Evolutionary conservation across 2,329 filamentous ascomycete species (phyloP).

Genomic region (Cytospora piceicola): DNA sequence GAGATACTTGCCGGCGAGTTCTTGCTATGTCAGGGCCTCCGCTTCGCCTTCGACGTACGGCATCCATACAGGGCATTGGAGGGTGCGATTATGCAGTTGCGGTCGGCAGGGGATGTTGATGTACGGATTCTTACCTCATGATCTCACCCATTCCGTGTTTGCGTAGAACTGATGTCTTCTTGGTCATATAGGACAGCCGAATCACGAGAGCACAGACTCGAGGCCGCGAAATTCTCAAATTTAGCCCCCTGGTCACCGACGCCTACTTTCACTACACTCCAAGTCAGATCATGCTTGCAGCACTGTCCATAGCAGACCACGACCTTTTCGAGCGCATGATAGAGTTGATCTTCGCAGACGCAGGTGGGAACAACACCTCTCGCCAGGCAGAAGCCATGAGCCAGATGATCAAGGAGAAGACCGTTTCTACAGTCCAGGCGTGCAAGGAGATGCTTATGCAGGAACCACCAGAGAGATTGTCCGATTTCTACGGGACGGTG

Average conservation of each 20-base stretch:
- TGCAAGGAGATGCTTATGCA: slow-evolving; percentile 60
- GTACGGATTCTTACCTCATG: slow-evolving; percentile 37
- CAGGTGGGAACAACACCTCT: slow-evolving; percentile 31
- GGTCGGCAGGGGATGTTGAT: slow-evolving; percentile 67
- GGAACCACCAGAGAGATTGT: slow-evolving; percentile 60
- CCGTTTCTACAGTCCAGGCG: slow-evolving; percentile 45
- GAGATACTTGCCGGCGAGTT: slow-evolving; percentile 91
- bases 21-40: slow-evolving; percentile 85
- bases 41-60: slow-evolving; percentile 90
- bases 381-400: slow-evolving; percentile 48
- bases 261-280: slow-evolving; percentile 97
- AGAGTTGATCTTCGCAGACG: slow-evolving; percentile 42
- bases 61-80: slow-evolving; percentile 90
- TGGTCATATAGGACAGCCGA: slow-evolving; percentile 40
- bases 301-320: slow-evolving; percentile 75
- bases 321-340: slow-evolving; percentile 59
- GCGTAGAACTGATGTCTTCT: not conserved
- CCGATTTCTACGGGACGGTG: slow-evolving; percentile 59
- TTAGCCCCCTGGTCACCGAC: slow-evolving; percentile 83
- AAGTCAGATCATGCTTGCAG: slow-evolving; percentile 88
- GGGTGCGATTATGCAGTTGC: slow-evolving; percentile 82
- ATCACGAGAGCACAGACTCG: slow-evolving; percentile 69
- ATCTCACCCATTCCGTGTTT: not conserved
- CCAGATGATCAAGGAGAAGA: slow-evolving; percentile 24
- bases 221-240: slow-evolving; percentile 75